Evolutionary conservation across 1,139 yeast species (phyloP).

Genomic region (Magnusiomyces ingens): DNA sequence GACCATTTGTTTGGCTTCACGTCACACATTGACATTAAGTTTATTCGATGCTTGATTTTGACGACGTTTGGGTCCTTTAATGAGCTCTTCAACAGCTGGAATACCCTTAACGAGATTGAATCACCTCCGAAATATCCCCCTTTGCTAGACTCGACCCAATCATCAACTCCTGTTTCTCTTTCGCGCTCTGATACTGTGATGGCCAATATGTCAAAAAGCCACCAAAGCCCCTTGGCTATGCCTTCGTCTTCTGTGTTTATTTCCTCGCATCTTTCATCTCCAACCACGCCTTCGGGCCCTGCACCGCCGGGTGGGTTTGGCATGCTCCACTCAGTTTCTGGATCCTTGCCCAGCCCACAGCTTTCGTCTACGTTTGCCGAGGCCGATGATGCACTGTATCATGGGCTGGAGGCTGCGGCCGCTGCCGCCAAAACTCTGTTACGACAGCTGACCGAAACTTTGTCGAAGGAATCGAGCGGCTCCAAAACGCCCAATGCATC

Average conservation of each 20-base stretch:
- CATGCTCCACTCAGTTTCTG: not conserved
- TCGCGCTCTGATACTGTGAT: too few species aligned
- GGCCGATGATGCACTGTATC: conserved; percentile 70
- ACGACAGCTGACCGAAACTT: conserved; percentile 68
- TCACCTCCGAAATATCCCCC: conserved; percentile 8
- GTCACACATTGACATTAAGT: conserved; percentile 53
- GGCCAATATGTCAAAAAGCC: too few species aligned
- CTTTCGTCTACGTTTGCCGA: conserved; percentile 33
- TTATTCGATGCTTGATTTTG: conserved; percentile 65
- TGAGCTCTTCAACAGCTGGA: conserved; percentile 71
- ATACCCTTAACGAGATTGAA: conserved; percentile 22
- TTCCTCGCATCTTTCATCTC: not conserved
- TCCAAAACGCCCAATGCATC: conserved; percentile 32
- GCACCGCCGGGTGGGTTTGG: conserved; percentile 7
- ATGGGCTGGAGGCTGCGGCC: conserved; percentile 67
- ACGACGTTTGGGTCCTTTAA: conserved; percentile 66
- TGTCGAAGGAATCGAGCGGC: conserved; percentile 37
- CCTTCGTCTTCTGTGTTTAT: too few species aligned
- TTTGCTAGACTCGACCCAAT: not conserved
- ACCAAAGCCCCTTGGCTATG: too few species aligned
- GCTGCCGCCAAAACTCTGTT: conserved; percentile 74
- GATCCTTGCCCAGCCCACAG: not conserved
- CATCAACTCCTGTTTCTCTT: too few species aligned
- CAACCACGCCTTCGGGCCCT: not conserved
- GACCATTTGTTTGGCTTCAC: conserved; percentile 22